Conservation (phyloP, 73 alveolate species). For the Tetrahymena malaccensis region DNA sequence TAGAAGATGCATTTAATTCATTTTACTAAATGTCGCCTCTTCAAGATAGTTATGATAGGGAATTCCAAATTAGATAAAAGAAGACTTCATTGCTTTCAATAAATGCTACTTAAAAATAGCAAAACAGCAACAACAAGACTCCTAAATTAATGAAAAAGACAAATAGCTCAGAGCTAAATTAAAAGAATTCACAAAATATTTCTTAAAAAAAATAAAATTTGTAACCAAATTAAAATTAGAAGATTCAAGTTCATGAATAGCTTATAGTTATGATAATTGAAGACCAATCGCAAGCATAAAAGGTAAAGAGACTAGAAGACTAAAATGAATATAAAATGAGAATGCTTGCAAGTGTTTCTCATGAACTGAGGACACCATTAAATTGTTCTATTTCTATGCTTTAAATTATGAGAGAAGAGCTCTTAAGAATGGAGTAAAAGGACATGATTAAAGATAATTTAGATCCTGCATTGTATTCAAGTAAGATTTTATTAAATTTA, state of each 20-base stretch:
- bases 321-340: neutral
- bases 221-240: neutral
- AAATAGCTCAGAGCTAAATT: neutral
- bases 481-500: neutral
- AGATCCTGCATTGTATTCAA: neutral
- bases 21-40: neutral
- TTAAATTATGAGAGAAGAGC: neutral
- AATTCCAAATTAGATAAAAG: neutral
- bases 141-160: too few species aligned
- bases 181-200: neutral
- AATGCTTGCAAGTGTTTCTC: neutral
- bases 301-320: neutral
- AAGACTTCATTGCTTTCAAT: neutral
- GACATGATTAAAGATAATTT: neutral
- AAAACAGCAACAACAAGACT: neutral
- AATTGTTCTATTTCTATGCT: neutral
- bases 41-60: neutral
- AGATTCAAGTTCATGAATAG: neutral
- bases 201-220: neutral
- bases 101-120: neutral
- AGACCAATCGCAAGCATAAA: neutral
- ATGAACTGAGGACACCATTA: neutral
- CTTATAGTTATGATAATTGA: neutral
- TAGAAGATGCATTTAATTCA: neutral
- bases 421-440: neutral